phyloP scores from a whole-genome alignment of 148 eudicot genomes.

The Spergularia marina region DNA sequence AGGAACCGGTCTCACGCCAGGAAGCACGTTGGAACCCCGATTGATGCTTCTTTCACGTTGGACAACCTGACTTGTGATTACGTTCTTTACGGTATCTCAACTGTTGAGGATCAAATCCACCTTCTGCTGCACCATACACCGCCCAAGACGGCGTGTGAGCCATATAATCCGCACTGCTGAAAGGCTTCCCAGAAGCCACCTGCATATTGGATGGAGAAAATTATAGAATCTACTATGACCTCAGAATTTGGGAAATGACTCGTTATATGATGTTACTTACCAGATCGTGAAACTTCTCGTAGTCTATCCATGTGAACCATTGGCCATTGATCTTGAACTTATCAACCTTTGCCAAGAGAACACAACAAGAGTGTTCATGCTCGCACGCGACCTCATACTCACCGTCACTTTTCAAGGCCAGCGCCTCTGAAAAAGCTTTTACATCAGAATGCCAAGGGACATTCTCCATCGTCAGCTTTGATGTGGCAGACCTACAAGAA shows the following conservation, averaged over 20 bases:
- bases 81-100: conserved; percentile 77
- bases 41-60: neutral
- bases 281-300: conserved; percentile 95
- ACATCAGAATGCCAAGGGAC: conserved; percentile 99
- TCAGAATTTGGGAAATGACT: neutral
- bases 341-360: conserved; percentile 77
- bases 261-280: conserved; percentile 35
- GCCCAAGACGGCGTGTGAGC: conserved; percentile 92
- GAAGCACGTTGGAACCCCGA: neutral
- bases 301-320: conserved; percentile 99
- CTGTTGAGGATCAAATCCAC: conserved; percentile 92
- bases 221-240: neutral
- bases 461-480: conserved; percentile 99
- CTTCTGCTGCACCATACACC: conserved; percentile 90
- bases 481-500: conserved; percentile 75
- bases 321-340: conserved; percentile 84
- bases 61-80: conserved; percentile 52
- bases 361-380: conserved; percentile 96
- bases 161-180: conserved; percentile 78
- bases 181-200: conserved; percentile 87
- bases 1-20: too few species aligned
- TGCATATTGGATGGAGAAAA: conserved; percentile 29
- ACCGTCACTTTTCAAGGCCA: conserved; percentile 76
- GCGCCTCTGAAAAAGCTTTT: conserved; percentile 84
- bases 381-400: conserved; percentile 96